Evolutionary conservation across 495 filamentous ascomycete species (phyloP).

Genomic region (Talaromyces proteolyticus): DNA sequence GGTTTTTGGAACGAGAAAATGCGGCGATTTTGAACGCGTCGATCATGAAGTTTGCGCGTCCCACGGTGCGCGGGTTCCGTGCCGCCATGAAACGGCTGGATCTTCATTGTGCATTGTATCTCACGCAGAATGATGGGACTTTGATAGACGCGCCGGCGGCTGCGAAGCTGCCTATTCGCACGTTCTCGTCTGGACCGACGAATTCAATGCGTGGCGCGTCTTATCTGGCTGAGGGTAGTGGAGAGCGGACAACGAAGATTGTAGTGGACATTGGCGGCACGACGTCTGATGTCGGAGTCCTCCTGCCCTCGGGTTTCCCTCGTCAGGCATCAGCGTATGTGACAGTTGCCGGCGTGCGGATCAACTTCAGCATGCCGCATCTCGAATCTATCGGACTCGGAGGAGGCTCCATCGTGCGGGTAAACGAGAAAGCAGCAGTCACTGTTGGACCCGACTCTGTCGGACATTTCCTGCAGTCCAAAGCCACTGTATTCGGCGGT

Average conservation of each 20-base stretch:
- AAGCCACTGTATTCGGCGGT: constrained; percentile 46
- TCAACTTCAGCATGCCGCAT: constrained; percentile 46
- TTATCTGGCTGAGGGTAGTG: constrained; percentile 24
- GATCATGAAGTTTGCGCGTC: constrained; percentile 35
- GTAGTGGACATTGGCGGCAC: constrained; percentile 48
- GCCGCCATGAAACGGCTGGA: constrained; percentile 31
- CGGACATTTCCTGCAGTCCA: constrained; percentile 36
- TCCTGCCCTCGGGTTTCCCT: constrained; percentile 39
- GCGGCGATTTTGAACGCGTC: constrained; percentile 47
- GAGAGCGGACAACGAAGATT: constrained; percentile 29
- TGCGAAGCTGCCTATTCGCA: constrained; percentile 39
- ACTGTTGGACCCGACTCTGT: constrained; percentile 53
- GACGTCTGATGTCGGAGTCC: constrained; percentile 41
- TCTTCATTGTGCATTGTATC: constrained; percentile 37
- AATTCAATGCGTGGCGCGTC: constrained; percentile 48
- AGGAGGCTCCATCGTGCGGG: constrained; percentile 45
- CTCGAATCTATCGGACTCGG: constrained; percentile 49
- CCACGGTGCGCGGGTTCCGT: constrained; percentile 36
- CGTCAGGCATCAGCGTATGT: constrained; percentile 33
- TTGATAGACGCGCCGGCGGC: constrained; percentile 35
- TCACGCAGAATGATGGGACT: constrained; percentile 50
- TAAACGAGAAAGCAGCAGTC: constrained; percentile 17
- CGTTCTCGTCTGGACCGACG: constrained; percentile 47
- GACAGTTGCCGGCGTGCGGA: constrained; percentile 36
- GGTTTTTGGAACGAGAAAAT: constrained; percentile 47